phyloP scores from a whole-genome alignment of 805 yeast species.

The Yarrowia hollandica region DNA sequence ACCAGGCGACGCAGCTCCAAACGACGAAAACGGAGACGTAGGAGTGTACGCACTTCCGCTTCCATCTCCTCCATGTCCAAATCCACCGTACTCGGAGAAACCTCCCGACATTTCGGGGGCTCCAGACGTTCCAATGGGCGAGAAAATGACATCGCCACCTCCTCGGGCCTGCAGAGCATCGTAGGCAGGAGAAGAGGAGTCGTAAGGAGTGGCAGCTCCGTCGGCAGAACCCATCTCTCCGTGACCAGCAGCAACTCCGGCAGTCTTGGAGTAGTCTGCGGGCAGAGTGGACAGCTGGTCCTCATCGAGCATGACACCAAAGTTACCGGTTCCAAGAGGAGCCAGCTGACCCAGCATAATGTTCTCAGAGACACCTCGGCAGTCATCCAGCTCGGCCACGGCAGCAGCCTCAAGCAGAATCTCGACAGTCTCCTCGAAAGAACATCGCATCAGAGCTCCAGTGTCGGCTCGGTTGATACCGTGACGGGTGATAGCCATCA shows the following conservation, averaged over 20 bases:
- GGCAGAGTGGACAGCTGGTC: conserved; percentile 70
- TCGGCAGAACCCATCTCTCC: conserved; percentile 53
- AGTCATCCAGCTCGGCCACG: conserved; percentile 94
- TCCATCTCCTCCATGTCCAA: conserved; percentile 58
- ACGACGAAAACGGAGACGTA: conserved; percentile 69
- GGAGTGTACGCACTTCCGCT: conserved; percentile 55
- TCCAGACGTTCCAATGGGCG: conserved; percentile 90
- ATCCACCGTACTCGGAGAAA: conserved; percentile 79
- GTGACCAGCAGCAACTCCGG: conserved; percentile 38
- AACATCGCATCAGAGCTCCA: conserved; percentile 99
- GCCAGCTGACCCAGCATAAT: conserved; percentile 98
- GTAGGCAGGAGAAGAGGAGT: conserved; percentile 55
- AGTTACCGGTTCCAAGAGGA: conserved; percentile 97
- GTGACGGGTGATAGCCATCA: conserved; percentile 98
- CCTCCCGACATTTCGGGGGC: conserved; percentile 79
- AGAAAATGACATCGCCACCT: conserved; percentile 71
- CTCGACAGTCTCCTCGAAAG: conserved; percentile 98
- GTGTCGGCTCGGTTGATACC: conserved; percentile 99
- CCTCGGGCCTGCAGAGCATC: conserved; percentile 42
- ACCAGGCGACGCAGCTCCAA: conserved; percentile 61
- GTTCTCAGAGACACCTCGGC: conserved; percentile 98
- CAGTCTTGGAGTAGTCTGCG: conserved; percentile 45
- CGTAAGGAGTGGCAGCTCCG: conserved; percentile 93
- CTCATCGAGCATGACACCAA: conserved; percentile 93
- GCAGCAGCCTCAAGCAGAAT: conserved; percentile 97